Evolutionary conservation across 164 flowering plant genomes (phyloP).

Genomic region (Stephania japonica): DNA sequence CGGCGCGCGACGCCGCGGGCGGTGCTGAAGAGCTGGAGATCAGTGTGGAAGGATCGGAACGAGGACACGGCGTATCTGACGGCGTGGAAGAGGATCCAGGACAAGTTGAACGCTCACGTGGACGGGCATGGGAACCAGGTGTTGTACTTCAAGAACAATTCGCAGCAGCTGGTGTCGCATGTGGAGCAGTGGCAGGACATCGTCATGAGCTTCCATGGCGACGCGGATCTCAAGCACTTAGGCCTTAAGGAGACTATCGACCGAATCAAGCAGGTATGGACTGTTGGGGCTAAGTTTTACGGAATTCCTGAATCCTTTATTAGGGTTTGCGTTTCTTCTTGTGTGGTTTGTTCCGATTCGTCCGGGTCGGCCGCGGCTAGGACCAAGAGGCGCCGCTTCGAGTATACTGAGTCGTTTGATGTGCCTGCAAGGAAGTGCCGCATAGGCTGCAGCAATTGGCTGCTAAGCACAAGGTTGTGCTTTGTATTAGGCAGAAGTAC

Average conservation of each 20-base stretch:
- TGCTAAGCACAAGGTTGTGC: conserved; percentile 88
- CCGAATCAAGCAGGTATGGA: conserved; percentile 88
- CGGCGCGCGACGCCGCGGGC: conserved; percentile 59
- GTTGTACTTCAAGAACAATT: conserved; percentile 78
- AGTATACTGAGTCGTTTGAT: conserved; percentile 92
- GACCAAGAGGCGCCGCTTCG: conserved; percentile 71
- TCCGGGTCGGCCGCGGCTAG: conserved; percentile 30
- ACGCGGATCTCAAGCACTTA: conserved; percentile 70
- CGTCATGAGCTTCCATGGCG: conserved; percentile 64
- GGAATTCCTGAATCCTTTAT: conserved; percentile 93
- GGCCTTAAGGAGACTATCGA: conserved; percentile 86
- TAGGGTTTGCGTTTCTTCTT: conserved; percentile 75
- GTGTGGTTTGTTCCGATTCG: conserved; percentile 58
- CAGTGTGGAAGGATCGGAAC: conserved; percentile 97
- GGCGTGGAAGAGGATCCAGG: conserved; percentile 98
- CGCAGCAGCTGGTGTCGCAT: conserved; percentile 77
- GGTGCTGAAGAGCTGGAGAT: conserved; percentile 81
- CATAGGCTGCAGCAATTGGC: conserved; percentile 72
- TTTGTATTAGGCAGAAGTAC: conserved; percentile 95
- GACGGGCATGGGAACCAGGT: conserved; percentile 46
- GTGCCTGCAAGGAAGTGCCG: conserved; percentile 93
- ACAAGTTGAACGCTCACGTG: conserved; percentile 64
- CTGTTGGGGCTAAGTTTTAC: conserved; percentile 94
- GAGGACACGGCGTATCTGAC: conserved; percentile 93
- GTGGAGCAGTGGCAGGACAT: conserved; percentile 86